These are phyloP conservation scores for Tricholoma terreum DNA, from an alignment of 768 basidiomycete species.

Conservation along the genomic window DNA sequence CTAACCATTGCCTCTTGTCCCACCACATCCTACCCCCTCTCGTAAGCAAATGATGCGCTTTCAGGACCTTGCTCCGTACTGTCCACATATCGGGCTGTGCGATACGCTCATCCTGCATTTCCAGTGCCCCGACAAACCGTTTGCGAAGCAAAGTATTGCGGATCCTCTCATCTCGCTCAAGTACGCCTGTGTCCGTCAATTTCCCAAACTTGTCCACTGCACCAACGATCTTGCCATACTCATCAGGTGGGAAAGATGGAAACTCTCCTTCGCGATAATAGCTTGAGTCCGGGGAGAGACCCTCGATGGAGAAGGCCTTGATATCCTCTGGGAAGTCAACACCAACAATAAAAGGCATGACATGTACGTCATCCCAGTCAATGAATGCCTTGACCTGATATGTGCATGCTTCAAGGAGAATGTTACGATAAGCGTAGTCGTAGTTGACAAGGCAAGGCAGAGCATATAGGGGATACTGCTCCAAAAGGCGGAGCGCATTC, in stretches of 20 bases:
- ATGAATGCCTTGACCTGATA: not conserved
- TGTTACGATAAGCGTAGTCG: not conserved
- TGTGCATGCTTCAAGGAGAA: not conserved
- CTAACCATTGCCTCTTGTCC: too few relatives aligned
- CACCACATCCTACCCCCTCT: too few relatives aligned
- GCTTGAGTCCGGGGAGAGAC: not conserved
- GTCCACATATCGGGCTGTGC: not conserved
- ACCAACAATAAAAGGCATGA: not conserved
- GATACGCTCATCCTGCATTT: not conserved
- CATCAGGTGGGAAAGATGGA: not conserved
- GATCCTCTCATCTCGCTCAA: not conserved
- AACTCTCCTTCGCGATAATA: not conserved
- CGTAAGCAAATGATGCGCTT: too few relatives aligned
- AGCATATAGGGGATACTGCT: not conserved
- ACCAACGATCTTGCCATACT: not conserved
- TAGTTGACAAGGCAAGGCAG: not conserved
- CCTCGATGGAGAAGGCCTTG: not conserved
- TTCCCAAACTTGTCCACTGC: not conserved
- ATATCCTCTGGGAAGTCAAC: not conserved
- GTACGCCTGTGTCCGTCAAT: not conserved
- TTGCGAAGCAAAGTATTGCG: not conserved
- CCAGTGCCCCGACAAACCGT: not conserved
- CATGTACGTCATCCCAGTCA: not conserved
- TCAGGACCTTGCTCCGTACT: not conserved
- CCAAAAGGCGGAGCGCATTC: not conserved